A percentile compares a stretch with the other conserved stretches of the same genome.
Conservation (phyloP, 768 basidiomycete genomes). For the Xerocomellus chrysenteron region DNA sequence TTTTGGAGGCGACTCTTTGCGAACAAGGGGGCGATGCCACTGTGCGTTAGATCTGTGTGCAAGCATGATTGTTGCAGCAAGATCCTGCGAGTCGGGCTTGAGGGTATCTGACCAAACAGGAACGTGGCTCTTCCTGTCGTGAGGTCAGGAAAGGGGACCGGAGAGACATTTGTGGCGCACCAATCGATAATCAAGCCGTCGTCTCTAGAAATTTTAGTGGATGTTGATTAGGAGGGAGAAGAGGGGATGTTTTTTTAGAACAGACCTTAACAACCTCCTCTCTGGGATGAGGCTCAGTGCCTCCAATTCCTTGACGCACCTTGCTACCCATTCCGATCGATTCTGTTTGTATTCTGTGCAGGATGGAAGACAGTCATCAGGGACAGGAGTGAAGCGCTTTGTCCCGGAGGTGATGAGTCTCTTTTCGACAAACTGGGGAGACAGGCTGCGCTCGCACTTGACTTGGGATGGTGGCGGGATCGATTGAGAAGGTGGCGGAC, state of each 20-base stretch:
- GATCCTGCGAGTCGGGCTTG: slow-evolving; percentile 25
- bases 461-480: not conserved
- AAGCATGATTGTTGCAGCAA: slow-evolving; percentile 27
- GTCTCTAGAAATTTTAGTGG: slow-evolving; percentile 14
- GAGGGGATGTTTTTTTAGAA: not conserved
- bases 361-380: slow-evolving; percentile 24
- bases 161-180: slow-evolving; percentile 8
- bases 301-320: slow-evolving; percentile 19
- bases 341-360: slow-evolving; percentile 19
- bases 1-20: not conserved
- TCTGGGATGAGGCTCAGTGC: slow-evolving; percentile 20
- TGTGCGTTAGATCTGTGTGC: slow-evolving; percentile 27
- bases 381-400: slow-evolving; percentile 30
- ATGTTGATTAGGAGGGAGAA: not conserved
- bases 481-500: not conserved
- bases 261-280: slow-evolving; percentile 30
- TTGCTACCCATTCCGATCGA: slow-evolving; percentile 21
- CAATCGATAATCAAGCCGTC: slow-evolving; percentile 34
- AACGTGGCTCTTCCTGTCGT: slow-evolving; percentile 27
- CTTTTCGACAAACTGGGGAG: slow-evolving; percentile 15
- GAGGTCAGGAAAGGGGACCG: not conserved
- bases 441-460: slow-evolving; percentile 23
- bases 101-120: slow-evolving; percentile 35
- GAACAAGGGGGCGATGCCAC: not conserved
- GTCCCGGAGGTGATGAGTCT: slow-evolving; percentile 25